Evolutionary conservation across 2,329 filamentous ascomycete species (phyloP).

Genomic region (Cladobotryum mycophilum): DNA sequence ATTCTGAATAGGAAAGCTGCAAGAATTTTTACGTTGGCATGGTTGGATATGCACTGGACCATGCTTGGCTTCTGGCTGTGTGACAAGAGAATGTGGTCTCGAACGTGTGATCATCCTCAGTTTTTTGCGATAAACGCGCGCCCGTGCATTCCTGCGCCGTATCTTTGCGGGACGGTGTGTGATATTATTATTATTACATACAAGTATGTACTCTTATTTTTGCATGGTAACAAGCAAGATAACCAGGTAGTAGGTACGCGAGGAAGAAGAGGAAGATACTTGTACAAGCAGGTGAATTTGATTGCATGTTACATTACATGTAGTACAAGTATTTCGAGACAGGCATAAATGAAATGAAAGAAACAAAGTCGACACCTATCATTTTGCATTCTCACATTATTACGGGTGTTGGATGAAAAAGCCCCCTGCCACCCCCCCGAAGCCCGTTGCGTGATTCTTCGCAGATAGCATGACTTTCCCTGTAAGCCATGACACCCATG

Average conservation of each 20-base stretch:
- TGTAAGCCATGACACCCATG: slow-evolving; percentile 5
- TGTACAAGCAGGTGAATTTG: no score
- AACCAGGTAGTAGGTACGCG: no score
- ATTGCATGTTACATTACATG: no score
- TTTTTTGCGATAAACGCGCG: background rate
- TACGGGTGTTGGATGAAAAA: background rate
- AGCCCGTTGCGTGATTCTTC: background rate
- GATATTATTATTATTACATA: background rate
- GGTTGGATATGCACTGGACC: background rate
- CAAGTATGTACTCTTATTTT: no score
- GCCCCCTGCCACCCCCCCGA: background rate
- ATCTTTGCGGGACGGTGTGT: background rate
- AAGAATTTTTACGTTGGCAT: background rate
- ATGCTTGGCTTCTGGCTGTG: background rate
- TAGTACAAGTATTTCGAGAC: no score
- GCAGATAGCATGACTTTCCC: background rate
- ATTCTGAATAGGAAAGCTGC: background rate
- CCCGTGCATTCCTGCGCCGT: background rate
- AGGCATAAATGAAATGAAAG: no score
- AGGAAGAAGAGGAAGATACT: no score
- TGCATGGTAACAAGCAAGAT: background rate
- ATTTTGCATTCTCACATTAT: no score
- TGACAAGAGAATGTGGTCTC: slow-evolving; percentile 1
- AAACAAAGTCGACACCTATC: no score
- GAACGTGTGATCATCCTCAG: slow-evolving; percentile 2